A percentile compares a stretch with the other conserved stretches of the same genome.
Evolutionary conservation across 2,329 filamentous ascomycete species (phyloP).

Genomic region (Cordyceps cicadae): DNA sequence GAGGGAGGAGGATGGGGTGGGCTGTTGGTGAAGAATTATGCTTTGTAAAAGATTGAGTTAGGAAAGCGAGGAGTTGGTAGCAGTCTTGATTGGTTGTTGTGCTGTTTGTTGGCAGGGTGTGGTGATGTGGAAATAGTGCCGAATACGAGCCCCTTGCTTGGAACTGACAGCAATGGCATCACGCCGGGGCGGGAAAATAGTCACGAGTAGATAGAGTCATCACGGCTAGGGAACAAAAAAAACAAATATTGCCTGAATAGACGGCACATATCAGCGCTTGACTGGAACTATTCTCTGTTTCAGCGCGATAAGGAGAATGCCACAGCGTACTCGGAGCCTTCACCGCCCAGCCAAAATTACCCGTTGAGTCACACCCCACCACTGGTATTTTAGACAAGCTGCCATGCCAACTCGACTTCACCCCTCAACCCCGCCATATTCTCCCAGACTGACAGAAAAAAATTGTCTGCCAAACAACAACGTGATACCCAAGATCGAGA

Average conservation of each 20-base stretch:
- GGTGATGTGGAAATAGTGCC: background rate
- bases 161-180: background rate
- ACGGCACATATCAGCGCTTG: background rate
- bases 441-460: background rate
- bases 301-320: background rate
- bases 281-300: background rate
- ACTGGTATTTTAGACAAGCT: background rate
- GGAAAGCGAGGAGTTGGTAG: background rate
- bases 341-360: constrained; percentile 10
- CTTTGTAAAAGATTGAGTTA: background rate
- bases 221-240: background rate
- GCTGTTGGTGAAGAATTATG: background rate
- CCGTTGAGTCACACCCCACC: constrained; percentile 12
- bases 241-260: background rate
- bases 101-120: background rate
- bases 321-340: constrained; percentile 4
- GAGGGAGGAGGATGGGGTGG: background rate
- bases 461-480: background rate
- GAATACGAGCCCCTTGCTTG: background rate
- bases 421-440: constrained; percentile 10
- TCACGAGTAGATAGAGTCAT: background rate
- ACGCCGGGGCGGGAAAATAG: background rate
- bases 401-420: background rate
- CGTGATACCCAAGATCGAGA: background rate
- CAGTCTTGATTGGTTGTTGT: background rate